These are phyloP conservation scores for Wickerhamomyces sp. DNA, from an alignment of 1,139 yeast genomes.

Conservation along the genomic window DNA sequence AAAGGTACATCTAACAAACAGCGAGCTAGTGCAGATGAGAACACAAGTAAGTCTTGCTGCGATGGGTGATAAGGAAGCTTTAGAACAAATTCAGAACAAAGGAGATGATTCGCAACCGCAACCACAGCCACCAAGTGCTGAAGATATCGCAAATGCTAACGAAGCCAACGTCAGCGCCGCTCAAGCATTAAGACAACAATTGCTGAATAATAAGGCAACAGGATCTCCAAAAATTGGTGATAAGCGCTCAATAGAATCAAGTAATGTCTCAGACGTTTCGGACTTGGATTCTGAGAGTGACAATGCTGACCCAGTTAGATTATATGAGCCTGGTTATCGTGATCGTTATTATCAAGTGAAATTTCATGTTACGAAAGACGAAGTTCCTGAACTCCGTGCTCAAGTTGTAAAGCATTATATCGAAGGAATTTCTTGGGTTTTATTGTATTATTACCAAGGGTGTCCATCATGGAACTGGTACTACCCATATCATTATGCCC, in stretches of 20 bases:
- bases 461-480: slow-evolving; percentile 99
- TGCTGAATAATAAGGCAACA: slow-evolving; percentile 20
- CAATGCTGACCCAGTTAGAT: slow-evolving; percentile 56
- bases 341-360: slow-evolving; percentile 77
- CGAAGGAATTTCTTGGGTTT: slow-evolving; percentile 95
- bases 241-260: slow-evolving; percentile 1
- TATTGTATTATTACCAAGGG: slow-evolving; percentile 91
- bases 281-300: slow-evolving; percentile 23
- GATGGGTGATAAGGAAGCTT: slow-evolving; percentile 69
- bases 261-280: not conserved
- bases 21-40: slow-evolving; percentile 67
- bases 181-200: slow-evolving; percentile 35
- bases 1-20: slow-evolving; percentile 62
- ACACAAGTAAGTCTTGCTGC: slow-evolving; percentile 71
- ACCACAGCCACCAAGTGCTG: slow-evolving; percentile 18
- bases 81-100: slow-evolving; percentile 51
- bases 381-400: slow-evolving; percentile 50
- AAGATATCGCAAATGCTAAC: slow-evolving; percentile 30
- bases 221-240: slow-evolving; percentile 11
- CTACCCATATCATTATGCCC: slow-evolving; percentile 96
- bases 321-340: slow-evolving; percentile 87
- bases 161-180: slow-evolving; percentile 37
- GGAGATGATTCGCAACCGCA: slow-evolving; percentile 12
- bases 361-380: slow-evolving; percentile 55
- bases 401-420: slow-evolving; percentile 70